Percentiles rank a stretch among this genome's conserved stretches.
phyloP scores from a whole-genome alignment of 2,329 filamentous ascomycete species.

The Lecanicillium sp. region DNA sequence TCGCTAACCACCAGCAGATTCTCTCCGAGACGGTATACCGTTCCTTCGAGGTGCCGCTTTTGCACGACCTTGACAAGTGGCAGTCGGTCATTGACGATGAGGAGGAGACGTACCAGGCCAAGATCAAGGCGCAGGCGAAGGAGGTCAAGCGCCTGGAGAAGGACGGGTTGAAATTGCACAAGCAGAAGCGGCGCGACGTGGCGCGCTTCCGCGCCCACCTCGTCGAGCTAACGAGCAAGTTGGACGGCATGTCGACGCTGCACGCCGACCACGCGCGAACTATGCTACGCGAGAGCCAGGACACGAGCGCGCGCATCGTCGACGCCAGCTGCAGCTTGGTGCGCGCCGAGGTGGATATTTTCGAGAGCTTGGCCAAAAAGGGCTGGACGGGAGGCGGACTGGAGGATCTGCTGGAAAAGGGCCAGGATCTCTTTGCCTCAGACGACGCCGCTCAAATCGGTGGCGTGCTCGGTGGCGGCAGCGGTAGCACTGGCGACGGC shows the following conservation, averaged over 20 bases:
- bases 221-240: slow-evolving; percentile 54
- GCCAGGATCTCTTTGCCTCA: slow-evolving; percentile 53
- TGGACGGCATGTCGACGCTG: slow-evolving; percentile 56
- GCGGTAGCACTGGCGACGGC: slow-evolving; percentile 27
- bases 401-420: slow-evolving; percentile 59
- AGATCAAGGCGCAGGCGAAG: slow-evolving; percentile 46
- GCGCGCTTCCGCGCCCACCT: slow-evolving; percentile 56
- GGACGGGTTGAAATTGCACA: slow-evolving; percentile 57
- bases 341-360: slow-evolving; percentile 63
- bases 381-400: slow-evolving; percentile 62
- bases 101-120: slow-evolving; percentile 52
- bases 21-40: slow-evolving; percentile 63
- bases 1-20: slow-evolving; percentile 66
- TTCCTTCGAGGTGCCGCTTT: slow-evolving; percentile 60
- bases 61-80: slow-evolving; percentile 65
- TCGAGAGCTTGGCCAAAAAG: slow-evolving; percentile 59
- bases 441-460: slow-evolving; percentile 24
- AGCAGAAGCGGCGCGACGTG: slow-evolving; percentile 55
- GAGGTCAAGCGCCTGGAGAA: slow-evolving; percentile 61
- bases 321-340: slow-evolving; percentile 61
- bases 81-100: slow-evolving; percentile 58
- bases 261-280: slow-evolving; percentile 56
- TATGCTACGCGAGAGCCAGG: slow-evolving; percentile 57
- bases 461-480: slow-evolving; percentile 25
- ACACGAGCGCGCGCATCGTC: slow-evolving; percentile 55